phyloP scores from a whole-genome alignment of 139 green algal species.

The Edaphochlamys debaryana region DNA sequence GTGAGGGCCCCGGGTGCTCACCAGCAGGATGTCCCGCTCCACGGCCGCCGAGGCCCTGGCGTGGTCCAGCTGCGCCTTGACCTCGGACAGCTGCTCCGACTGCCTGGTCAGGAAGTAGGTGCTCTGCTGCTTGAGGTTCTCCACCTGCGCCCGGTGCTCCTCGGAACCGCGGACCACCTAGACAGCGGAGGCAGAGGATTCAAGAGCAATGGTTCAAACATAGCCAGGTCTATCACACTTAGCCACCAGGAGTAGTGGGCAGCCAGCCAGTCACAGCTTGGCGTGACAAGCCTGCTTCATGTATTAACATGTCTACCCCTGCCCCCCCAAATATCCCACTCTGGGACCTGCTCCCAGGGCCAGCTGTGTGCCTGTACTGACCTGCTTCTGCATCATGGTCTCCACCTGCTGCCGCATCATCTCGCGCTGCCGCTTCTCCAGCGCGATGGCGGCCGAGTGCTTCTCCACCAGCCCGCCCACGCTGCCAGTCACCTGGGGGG shows the following conservation, averaged over 20 bases:
- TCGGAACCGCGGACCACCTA: conserved; percentile 20
- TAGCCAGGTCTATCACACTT: too few species aligned
- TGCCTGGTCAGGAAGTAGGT: conserved; percentile 34
- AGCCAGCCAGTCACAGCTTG: too few species aligned
- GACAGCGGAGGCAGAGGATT: too few species aligned
- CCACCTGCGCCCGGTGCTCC: conserved; percentile 43
- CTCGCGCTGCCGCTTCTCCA: conserved; percentile 31
- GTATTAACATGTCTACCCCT: too few species aligned
- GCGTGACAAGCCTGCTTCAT: too few species aligned
- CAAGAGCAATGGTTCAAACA: too few species aligned
- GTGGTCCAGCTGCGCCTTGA: conserved; percentile 32
- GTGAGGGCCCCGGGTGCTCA: background rate
- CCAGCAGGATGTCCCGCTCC: conserved; percentile 16
- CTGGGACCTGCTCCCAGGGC: too few species aligned
- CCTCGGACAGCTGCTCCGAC: conserved; percentile 7
- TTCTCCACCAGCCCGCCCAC: conserved; percentile 34
- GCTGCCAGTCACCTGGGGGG: conserved; percentile 22
- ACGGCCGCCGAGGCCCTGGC: background rate
- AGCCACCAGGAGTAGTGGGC: too few species aligned
- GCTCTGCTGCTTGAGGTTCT: conserved; percentile 56
- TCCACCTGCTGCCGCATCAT: background rate
- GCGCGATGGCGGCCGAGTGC: conserved; percentile 10
- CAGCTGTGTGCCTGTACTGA: too few species aligned
- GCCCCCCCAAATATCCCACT: too few species aligned
- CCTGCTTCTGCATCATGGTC: conserved; percentile 32